Evolutionary conservation across 257 asterid species (phyloP).

Genomic region (Solanum etuberosum): DNA sequence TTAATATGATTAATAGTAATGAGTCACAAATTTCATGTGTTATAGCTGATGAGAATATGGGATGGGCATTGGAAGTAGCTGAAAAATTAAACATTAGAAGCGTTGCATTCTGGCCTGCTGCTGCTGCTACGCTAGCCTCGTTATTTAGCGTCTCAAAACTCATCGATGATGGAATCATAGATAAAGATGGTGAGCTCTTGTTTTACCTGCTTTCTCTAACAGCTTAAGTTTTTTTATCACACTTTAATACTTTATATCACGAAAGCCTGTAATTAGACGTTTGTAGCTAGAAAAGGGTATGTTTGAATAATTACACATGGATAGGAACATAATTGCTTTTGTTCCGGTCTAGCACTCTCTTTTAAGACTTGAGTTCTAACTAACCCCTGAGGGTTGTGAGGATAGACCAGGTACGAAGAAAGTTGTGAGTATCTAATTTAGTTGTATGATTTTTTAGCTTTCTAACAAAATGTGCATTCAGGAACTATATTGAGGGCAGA

Average conservation of each 20-base stretch:
- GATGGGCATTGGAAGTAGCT: constrained; percentile 39
- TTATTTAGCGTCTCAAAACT: constrained; percentile 15
- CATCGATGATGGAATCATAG: constrained; percentile 38
- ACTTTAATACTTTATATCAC: background rate
- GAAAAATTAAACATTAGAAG: constrained; percentile 24
- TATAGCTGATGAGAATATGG: constrained; percentile 34
- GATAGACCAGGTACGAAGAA: too few species aligned
- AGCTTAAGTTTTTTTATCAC: background rate
- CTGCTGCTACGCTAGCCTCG: constrained; percentile 27
- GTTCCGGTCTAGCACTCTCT: background rate
- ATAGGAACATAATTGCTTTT: background rate
- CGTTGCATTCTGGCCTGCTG: constrained; percentile 32
- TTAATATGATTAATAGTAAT: constrained; percentile 10
- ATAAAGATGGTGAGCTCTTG: constrained; percentile 24
- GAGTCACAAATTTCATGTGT: constrained; percentile 19
- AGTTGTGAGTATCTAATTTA: background rate
- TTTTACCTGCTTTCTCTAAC: background rate
- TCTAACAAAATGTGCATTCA: background rate
- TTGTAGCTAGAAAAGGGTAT: background rate
- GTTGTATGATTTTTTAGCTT: background rate
- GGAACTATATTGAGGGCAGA: constrained; percentile 28
- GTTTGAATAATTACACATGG: background rate
- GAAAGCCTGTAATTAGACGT: background rate
- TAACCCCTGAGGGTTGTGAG: too few species aligned
- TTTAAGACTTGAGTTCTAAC: too few species aligned